Base-by-base conservation (phyloP, 2,329 filamentous ascomycete species). In the Fusarium continuum region DNA sequence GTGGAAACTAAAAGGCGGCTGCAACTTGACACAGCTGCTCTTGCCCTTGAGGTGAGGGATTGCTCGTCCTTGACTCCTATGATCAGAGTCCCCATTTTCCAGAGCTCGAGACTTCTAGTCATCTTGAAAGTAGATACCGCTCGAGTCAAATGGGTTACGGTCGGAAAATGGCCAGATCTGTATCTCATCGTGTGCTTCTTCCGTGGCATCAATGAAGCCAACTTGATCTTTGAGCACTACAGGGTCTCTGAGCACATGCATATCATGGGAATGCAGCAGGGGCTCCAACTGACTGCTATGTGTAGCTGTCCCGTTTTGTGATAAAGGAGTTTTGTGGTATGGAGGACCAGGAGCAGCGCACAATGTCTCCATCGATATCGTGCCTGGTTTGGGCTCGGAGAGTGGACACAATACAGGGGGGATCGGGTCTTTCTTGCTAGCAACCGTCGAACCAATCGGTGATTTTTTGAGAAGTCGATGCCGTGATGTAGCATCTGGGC, bases 381-480 rank as follows among this genome's bases (percentile, higher is more conserved):
- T 39, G 8, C 9, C 25, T 29, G 38, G 26, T n/a, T 46, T 16
- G 14, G 34, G 22, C 17, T 47, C 40, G 9, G 35, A 47, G 14
- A 40, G 32, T 9, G 49, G 28, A n/a, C 57, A 66, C 8, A 72
- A 40, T 3, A 64, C 23, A 4, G 70, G 68, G 9, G 69, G 57
- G 6, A 44, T 50, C 9, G 70, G 63, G 4, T 47, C 32, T 23
- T 71, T 60, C 47, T 61, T 70, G 25, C 69, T 62, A 10, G 68
- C 35, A 16, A 68, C n/a, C 20, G 55, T 55, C 5, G 61, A 51
- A 7, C 55, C 50, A 9, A 55, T 65, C 10, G 56, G 41, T 10
- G 59, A 54, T 8, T 68, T 48, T 50, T 75, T 74, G 19, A 72
- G 56, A 31, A 72, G 54, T 16, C 63, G 63, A 36, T 74, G 68